phyloP scores from a whole-genome alignment of 2,329 filamentous ascomycete species.

The Penicillium brevicompactum region DNA sequence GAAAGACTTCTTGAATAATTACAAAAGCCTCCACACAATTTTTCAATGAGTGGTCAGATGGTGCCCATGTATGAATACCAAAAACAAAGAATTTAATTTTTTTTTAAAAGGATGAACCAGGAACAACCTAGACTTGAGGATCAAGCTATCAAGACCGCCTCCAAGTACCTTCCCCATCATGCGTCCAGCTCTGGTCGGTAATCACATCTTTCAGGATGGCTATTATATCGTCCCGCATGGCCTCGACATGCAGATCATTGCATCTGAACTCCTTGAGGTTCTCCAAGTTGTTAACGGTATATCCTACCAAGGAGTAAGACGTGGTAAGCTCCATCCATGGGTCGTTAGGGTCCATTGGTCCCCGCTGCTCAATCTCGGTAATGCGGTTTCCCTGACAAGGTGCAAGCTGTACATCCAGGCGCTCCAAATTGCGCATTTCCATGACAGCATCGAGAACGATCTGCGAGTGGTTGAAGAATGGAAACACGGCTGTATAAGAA shows the following conservation, averaged over 20 bases:
- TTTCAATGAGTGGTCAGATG: too few relatives aligned
- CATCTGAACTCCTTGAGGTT: slow-evolving; percentile 29
- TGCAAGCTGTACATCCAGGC: slow-evolving; percentile 58
- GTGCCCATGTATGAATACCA: too few relatives aligned
- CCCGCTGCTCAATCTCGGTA: slow-evolving; percentile 42
- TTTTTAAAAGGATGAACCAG: too few relatives aligned
- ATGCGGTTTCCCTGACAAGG: slow-evolving; percentile 40
- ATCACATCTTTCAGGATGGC: slow-evolving; percentile 27
- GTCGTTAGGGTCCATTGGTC: slow-evolving; percentile 45
- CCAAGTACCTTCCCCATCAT: slow-evolving; percentile 37
- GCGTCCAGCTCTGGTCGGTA: slow-evolving; percentile 27
- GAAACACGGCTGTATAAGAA: slow-evolving; percentile 68
- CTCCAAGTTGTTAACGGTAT: slow-evolving; percentile 33
- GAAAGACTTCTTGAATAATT: too few relatives aligned
- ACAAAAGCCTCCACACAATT: too few relatives aligned
- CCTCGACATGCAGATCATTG: slow-evolving; percentile 35
- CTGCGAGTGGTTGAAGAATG: slow-evolving; percentile 63
- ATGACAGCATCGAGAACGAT: slow-evolving; percentile 47
- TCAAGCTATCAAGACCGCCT: slow-evolving; percentile 6
- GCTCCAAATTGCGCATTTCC: slow-evolving; percentile 54
- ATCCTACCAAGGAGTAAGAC: slow-evolving; percentile 51
- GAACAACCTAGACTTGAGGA: not conserved
- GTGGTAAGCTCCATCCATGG: slow-evolving; percentile 59
- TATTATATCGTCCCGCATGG: slow-evolving; percentile 31
- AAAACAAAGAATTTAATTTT: too few relatives aligned